phyloP scores from a whole-genome alignment of 2,329 filamentous ascomycete species.

The Bipolaris oryzae region DNA sequence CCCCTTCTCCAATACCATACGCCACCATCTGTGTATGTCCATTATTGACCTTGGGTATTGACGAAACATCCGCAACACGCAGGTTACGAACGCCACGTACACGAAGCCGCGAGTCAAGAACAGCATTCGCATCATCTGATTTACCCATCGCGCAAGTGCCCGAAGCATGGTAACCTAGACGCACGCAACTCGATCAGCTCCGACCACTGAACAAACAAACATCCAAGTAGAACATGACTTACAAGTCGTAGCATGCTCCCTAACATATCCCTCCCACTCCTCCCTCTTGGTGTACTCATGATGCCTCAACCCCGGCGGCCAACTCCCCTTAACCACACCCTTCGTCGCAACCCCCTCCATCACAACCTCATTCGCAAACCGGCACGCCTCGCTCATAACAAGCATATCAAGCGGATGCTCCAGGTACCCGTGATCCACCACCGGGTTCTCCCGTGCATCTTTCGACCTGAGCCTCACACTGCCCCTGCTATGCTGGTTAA shows the following conservation, averaged over 20 bases:
- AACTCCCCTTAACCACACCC: slow-evolving; percentile 64
- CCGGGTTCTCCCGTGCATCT: slow-evolving; percentile 59
- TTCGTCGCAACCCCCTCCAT: slow-evolving; percentile 63
- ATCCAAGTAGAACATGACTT: slow-evolving; percentile 23
- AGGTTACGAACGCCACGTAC: slow-evolving; percentile 33
- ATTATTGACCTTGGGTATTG: slow-evolving; percentile 37
- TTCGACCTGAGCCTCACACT: slow-evolving; percentile 58
- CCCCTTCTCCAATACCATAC: slow-evolving; percentile 42
- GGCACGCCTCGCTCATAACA: slow-evolving; percentile 64
- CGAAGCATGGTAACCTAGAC: slow-evolving; percentile 58
- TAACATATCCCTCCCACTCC: slow-evolving; percentile 64
- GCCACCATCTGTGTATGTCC: slow-evolving; percentile 48
- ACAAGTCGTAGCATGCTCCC: slow-evolving; percentile 66
- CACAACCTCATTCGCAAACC: slow-evolving; percentile 65
- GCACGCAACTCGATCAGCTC: not conserved
- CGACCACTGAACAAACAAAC: not conserved
- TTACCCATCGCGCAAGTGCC: slow-evolving; percentile 63
- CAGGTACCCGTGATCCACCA: slow-evolving; percentile 65
- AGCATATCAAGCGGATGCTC: slow-evolving; percentile 64
- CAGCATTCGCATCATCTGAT: slow-evolving; percentile 39
- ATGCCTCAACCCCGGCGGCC: slow-evolving; percentile 61
- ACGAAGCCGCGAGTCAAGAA: slow-evolving; percentile 46
- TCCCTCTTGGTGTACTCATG: slow-evolving; percentile 61
- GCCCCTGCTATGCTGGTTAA: slow-evolving; percentile 63
- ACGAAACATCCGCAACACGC: slow-evolving; percentile 37